Percentiles rank a stretch among this genome's conserved stretches.
Conservation (phyloP, 371 early-diverging fungal genomes). For the Mortierella sp. region DNA sequence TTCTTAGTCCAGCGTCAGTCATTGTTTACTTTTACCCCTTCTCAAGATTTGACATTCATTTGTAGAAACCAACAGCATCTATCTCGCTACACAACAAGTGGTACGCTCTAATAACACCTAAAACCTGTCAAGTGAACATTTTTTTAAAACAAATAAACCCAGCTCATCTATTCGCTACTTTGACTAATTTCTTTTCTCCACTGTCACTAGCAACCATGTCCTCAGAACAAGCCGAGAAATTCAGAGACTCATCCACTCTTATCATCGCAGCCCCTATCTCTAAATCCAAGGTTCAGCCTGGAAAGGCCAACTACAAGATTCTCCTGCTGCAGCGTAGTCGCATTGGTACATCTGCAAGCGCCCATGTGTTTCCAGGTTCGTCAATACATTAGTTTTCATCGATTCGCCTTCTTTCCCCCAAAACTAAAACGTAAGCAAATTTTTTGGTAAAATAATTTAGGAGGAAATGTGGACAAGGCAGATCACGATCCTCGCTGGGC, state of each 20-base stretch:
- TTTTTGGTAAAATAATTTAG: conserved; percentile 11
- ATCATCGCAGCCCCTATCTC: conserved; percentile 66
- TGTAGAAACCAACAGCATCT: conserved; percentile 5
- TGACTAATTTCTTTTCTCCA: background rate
- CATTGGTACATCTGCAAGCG: conserved; percentile 66
- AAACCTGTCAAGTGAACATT: too few species aligned
- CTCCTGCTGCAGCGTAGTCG: conserved; percentile 73
- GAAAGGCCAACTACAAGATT: conserved; percentile 64
- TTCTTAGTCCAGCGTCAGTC: background rate
- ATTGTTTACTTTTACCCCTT: background rate
- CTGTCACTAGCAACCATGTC: conserved; percentile 25
- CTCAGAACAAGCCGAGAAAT: conserved; percentile 16
- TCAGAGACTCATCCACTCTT: conserved; percentile 53
- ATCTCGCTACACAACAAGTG: conserved; percentile 25
- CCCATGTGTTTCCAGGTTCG: conserved; percentile 68
- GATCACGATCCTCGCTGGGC: conserved; percentile 65
- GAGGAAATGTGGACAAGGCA: conserved; percentile 71
- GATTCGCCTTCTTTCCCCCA: too few species aligned
- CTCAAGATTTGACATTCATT: background rate
- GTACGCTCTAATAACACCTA: too few species aligned
- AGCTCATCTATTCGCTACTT: too few species aligned
- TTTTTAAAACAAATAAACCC: too few species aligned
- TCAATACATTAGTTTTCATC: background rate
- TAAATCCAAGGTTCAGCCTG: conserved; percentile 37
- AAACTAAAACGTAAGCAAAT: background rate